Conservation (phyloP, 2,329 filamentous ascomycete species). For the Xylariaceae sp. region DNA sequence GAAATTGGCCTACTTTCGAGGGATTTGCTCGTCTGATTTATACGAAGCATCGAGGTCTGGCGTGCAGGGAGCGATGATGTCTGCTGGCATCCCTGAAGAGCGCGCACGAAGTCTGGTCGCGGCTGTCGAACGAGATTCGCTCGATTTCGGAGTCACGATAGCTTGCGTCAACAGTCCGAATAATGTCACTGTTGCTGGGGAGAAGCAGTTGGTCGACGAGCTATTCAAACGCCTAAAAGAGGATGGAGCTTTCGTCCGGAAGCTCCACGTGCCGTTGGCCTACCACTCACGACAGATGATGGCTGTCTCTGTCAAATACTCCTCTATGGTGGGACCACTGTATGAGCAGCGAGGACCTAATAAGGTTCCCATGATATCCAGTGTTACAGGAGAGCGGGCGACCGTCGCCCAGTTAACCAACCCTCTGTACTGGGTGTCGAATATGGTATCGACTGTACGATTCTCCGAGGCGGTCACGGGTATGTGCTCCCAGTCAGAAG, state of each 20-base stretch:
- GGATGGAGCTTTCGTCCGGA: conserved; percentile 13
- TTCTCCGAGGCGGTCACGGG: conserved; percentile 25
- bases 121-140: neutral
- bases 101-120: neutral
- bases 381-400: conserved; percentile 5
- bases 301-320: neutral
- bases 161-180: conserved; percentile 20
- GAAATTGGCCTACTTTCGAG: conserved; percentile 4
- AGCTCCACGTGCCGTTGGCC: conserved; percentile 14
- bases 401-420: too few species aligned
- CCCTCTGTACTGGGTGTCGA: conserved; percentile 22
- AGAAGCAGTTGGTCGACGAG: conserved; percentile 8
- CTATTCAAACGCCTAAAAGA: conserved; percentile 4
- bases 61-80: neutral
- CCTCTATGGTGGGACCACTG: too few species aligned
- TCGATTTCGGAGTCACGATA: neutral
- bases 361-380: conserved; percentile 13
- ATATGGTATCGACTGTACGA: conserved; percentile 28
- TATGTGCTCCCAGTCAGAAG: conserved; percentile 2
- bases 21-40: conserved; percentile 1
- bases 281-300: conserved; percentile 30
- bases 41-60: neutral
- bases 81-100: neutral
- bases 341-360: neutral
- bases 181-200: conserved; percentile 20